A percentile compares a stretch with the other conserved stretches of the same genome.
Conservation (phyloP, 768 basidiomycete genomes). For the Russula sp. region DNA sequence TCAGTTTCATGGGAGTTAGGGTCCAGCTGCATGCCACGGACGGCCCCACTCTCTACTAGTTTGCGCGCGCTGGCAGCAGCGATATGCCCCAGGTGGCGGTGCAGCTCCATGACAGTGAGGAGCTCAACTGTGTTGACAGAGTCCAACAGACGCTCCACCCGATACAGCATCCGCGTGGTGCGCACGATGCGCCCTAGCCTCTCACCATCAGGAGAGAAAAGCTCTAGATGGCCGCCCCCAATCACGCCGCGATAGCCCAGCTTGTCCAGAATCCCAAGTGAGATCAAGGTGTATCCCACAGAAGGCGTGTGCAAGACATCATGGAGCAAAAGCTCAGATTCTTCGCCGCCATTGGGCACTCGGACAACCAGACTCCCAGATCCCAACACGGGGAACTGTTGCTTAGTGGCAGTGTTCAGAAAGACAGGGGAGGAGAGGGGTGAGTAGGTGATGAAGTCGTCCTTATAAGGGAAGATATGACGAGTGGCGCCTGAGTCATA, state of each 20-base stretch:
- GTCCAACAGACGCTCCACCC: neutral
- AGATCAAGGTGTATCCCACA: neutral
- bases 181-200: no score
- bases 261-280: neutral
- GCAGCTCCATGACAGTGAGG: slow-evolving; percentile 25
- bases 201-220: no score
- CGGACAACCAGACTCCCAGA: neutral
- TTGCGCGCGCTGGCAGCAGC: slow-evolving; percentile 25
- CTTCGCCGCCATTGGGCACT: neutral
- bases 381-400: neutral
- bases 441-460: neutral
- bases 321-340: neutral
- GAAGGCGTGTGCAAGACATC: neutral
- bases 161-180: neutral
- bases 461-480: neutral
- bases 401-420: neutral
- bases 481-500: neutral
- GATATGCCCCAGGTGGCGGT: slow-evolving; percentile 35
- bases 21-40: neutral
- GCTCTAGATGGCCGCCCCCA: neutral
- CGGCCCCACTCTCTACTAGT: slow-evolving; percentile 15
- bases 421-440: neutral
- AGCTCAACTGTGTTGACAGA: neutral
- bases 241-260: neutral
- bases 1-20: slow-evolving; percentile 15